Base-by-base conservation (phyloP, 2,329 filamentous ascomycete species). In the Periglandula ipomoeae region DNA sequence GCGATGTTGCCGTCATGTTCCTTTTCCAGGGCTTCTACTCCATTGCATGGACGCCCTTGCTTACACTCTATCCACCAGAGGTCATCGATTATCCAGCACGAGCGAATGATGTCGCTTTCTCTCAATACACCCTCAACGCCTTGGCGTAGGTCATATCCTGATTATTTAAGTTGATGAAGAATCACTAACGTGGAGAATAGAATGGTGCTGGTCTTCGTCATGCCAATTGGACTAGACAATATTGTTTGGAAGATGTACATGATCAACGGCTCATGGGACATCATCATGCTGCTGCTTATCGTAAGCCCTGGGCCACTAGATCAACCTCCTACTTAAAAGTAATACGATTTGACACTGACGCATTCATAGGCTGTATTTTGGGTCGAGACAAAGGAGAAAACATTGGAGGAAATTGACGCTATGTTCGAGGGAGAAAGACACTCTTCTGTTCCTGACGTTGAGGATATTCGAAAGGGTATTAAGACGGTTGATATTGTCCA, bases 331-430 rank as follows among this genome's bases (percentile, higher is more conserved):
- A n/a, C n/a, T n/a, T n/a, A n/a, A n/a, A n/a, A n/a, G n/a, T n/a
- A n/a, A n/a, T n/a, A n/a, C 19, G 11, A 39, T 20, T 9, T n/a
- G 19, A 8, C 11, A 7, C 10, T 23, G 20, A 17, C 24, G 20
- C 20, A 8, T 23, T 7, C 39, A 5, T 50, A 41, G 55, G 56
- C 50, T 11, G 41, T 55, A 8, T 59, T 48, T 41, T 59, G 55
- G 56, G 56, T 56, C 22, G 70, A 73, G 58, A 72, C 70, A 15
- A 71, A 71, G 50, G 69, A 67, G 35, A 67, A 65, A 52, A 71
- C 69, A 0, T 57, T 73, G 5, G 70, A 73, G 55, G 70, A 73
- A 53, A 62, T 71, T 6, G 66, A 70, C 8, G 62, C 52, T 1
- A 50, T 61, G 7, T 60, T 61, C 35, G 59, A 59, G 1, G 56